phyloP scores from a whole-genome alignment of 2,329 filamentous ascomycete species.

The Knufia petricola region DNA sequence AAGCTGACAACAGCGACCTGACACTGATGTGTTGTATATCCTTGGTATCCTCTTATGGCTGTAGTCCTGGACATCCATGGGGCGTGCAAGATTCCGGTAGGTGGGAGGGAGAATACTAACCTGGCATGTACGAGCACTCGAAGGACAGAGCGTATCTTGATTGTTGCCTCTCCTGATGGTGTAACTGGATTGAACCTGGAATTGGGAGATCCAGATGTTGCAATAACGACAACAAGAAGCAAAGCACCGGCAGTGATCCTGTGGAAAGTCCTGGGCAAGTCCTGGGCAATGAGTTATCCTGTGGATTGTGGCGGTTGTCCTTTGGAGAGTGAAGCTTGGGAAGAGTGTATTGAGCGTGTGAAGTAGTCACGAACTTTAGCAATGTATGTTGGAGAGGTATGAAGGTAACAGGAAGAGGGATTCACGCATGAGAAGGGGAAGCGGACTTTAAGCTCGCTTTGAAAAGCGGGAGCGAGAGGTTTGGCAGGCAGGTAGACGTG shows the following conservation, averaged over 20 bases:
- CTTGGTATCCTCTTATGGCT: neutral
- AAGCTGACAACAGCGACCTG: neutral
- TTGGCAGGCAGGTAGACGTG: neutral
- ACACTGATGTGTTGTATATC: neutral
- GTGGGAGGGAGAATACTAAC: conserved; percentile 5
- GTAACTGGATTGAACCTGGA: neutral
- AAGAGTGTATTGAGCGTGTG: neutral
- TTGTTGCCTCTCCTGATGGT: neutral
- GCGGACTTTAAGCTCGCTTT: neutral
- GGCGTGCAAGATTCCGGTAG: neutral
- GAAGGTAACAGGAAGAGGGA: neutral
- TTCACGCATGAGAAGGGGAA: neutral
- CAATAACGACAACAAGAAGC: conserved; percentile 5
- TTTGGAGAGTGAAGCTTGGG: neutral
- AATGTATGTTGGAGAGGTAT: neutral
- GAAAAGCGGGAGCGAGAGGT: neutral
- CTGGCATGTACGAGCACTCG: neutral
- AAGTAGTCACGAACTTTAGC: conserved; percentile 10
- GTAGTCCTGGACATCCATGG: neutral
- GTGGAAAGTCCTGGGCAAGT: conserved; percentile 4
- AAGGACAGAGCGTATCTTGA: conserved; percentile 1
- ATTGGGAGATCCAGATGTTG: neutral
- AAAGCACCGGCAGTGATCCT: conserved; percentile 4
- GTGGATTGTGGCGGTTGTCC: neutral
- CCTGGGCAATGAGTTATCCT: neutral